These are phyloP conservation scores for Ophiosphaerella narmari DNA, from an alignment of 2,329 filamentous ascomycete species.

Conservation along the genomic window DNA sequence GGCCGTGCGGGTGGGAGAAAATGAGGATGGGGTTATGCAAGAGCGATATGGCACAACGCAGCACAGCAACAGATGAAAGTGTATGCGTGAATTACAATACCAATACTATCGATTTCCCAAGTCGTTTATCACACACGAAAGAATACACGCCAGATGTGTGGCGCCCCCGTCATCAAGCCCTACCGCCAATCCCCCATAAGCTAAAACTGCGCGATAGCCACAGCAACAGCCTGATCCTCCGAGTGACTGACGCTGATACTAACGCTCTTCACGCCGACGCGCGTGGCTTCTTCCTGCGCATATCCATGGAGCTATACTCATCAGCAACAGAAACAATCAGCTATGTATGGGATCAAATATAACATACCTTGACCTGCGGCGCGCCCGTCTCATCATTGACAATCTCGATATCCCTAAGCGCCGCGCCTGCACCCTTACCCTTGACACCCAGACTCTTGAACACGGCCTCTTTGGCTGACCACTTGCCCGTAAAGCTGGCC, in stretches of 20 bases:
- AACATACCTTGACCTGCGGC: constrained; percentile 84
- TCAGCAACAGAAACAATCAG: neutral
- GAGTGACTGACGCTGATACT: constrained; percentile 96
- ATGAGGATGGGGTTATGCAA: too few species aligned
- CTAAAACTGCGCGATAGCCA: constrained; percentile 83
- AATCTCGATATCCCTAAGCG: constrained; percentile 95
- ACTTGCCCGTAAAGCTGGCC: constrained; percentile 91
- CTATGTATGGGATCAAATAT: constrained; percentile 52
- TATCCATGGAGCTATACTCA: constrained; percentile 76
- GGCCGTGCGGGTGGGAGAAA: too few species aligned
- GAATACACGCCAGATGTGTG: too few species aligned
- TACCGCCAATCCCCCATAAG: too few species aligned
- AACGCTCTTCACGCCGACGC: constrained; percentile 84
- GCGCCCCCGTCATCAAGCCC: too few species aligned
- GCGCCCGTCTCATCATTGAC: constrained; percentile 78
- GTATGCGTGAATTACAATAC: too few species aligned
- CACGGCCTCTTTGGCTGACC: constrained; percentile 97
- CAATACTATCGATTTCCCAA: too few species aligned
- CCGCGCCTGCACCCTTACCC: constrained; percentile 85
- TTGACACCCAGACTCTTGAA: constrained; percentile 94
- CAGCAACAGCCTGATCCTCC: constrained; percentile 89
- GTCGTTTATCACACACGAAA: too few species aligned
- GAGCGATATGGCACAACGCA: too few species aligned
- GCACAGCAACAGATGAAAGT: too few species aligned
- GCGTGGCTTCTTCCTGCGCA: constrained; percentile 79